These are phyloP conservation scores for Artemisia annua DNA, from an alignment of 129 eudicot genomes.

Conservation along the genomic window DNA sequence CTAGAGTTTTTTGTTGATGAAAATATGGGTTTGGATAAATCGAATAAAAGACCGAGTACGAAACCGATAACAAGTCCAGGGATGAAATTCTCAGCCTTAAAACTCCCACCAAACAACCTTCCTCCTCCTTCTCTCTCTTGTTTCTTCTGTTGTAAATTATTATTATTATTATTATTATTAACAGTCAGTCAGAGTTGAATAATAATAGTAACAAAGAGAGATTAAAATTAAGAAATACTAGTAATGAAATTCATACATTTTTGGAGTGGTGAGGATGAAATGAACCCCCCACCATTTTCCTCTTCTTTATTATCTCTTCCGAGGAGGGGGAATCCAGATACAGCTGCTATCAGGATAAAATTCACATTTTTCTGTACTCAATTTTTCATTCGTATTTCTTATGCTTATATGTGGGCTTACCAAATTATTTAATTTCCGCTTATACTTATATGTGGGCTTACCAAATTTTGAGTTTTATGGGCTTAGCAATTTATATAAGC, in stretches of 20 bases:
- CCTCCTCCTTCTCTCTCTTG: conserved; percentile 42
- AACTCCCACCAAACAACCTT: conserved; percentile 55
- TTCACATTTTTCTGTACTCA: too few species aligned
- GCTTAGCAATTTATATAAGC: too few species aligned
- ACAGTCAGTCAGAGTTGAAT: neutral
- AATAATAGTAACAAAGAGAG: neutral
- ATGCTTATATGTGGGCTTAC: too few species aligned
- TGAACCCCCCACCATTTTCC: conserved; percentile 13
- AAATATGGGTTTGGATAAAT: conserved; percentile 54
- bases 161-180: neutral
- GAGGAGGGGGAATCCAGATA: too few species aligned
- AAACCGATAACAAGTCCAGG: conserved; percentile 88
- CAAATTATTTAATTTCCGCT: too few species aligned
- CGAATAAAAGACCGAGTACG: conserved; percentile 64
- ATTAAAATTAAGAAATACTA: neutral
- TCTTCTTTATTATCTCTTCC: too few species aligned
- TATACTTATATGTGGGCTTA: too few species aligned
- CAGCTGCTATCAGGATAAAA: too few species aligned
- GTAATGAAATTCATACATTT: conserved; percentile 28
- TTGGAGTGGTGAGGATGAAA: conserved; percentile 27
- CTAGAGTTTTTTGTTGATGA: neutral
- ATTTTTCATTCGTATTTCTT: too few species aligned
- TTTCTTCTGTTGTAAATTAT: conserved; percentile 32
- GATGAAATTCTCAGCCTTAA: conserved; percentile 75
- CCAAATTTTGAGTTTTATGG: too few species aligned